Conservation (phyloP, 352 stramenopile genomes). For the Poterioochromonas sp. region DNA sequence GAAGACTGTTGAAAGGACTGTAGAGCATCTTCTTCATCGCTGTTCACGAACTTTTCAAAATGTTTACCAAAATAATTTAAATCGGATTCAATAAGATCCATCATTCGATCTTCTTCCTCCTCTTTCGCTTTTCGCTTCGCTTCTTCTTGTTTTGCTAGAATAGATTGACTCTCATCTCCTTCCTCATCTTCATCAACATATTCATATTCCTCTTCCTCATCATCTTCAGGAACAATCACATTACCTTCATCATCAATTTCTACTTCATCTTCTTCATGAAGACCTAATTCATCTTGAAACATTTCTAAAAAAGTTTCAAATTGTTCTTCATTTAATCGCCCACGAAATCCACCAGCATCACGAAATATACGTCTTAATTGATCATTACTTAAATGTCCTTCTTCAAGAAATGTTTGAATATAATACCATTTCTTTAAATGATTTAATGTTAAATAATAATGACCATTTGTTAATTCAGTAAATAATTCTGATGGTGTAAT, state of each 20-base stretch:
- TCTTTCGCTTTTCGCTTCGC: neutral
- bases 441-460: neutral
- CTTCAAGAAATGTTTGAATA: neutral
- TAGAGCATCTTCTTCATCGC: no score
- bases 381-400: neutral
- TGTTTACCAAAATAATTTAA: no score
- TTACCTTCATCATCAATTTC: neutral
- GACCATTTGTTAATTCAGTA: neutral
- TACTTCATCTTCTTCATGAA: neutral
- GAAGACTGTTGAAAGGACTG: no score
- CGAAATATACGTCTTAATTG: constrained; percentile 5
- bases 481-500: neutral
- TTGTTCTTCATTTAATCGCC: neutral
- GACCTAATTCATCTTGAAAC: neutral
- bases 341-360: neutral
- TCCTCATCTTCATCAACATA: constrained; percentile 3
- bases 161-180: neutral
- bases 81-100: no score
- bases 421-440: constrained; percentile 12
- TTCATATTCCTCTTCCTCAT: neutral
- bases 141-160: neutral
- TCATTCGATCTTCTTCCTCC: no score
- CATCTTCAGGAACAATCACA: neutral
- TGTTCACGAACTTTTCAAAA: no score
- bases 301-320: constrained; percentile 26